Evolutionary conservation across 176 grass and related monocot genomes (phyloP), one percentile per base, ranked within the genome.

Genomic region (Bromus sterilis): DNA sequence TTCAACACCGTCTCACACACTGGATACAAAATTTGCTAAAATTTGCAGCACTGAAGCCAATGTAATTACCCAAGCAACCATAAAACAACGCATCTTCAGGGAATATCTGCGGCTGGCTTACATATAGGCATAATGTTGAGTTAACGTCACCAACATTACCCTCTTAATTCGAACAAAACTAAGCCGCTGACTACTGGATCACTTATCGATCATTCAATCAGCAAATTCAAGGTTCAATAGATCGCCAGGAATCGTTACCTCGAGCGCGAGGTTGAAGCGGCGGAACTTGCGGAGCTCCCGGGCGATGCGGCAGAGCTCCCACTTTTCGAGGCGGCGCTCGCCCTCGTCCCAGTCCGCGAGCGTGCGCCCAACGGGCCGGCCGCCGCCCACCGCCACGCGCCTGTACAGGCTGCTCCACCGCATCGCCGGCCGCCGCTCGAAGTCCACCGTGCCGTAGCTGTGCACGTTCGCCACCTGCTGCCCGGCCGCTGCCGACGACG

Each of bases 261-360:
- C 88, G 70, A 98, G 86, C 11, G 95, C 92, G 30, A 90, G 86
- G 69, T 84, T 87, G 60, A 83, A 86, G 4, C 91, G 87, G 43
- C 92, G 87, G 80, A 93, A 95, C 71, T 98, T 98, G 20, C 92
- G 85, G 56, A 95, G 88, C 86, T 95, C 92, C 87, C 78, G 93
- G 44, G 86, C 82, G 46, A 95, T 78, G 44, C 92, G 86, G 68
- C 92, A 91, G 66, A 95, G 84, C 78, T 91, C 90, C 90, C 92
- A 98, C 61, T 95, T 95, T 30, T 85, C 71, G 58, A 95, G 86
- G 53, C 90, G 85, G 75, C 78, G 85, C 84, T 98, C 92, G 39
- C 85, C 80, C 75, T 82, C 88, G 48, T 98, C 95, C 95, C 95
- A 98, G 7, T 71, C 75, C 65, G 59, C 81, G 28, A 85, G 87